Evolutionary conservation across 2,329 filamentous ascomycete species (phyloP).

Genomic region (Colletotrichum sojae): DNA sequence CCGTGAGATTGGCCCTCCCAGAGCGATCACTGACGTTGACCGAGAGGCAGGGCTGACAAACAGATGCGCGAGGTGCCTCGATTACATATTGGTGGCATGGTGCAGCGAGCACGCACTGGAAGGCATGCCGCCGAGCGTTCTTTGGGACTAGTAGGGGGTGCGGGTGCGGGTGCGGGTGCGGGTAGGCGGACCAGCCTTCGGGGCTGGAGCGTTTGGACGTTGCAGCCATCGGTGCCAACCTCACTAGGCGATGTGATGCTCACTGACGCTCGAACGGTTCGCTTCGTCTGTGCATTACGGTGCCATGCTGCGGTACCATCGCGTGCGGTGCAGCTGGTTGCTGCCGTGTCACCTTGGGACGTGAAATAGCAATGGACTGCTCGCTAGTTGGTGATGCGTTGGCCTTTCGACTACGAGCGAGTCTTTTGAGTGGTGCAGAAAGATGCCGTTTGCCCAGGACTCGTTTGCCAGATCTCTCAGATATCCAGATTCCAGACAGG

Average conservation of each 20-base stretch:
- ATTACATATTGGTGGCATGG: constrained; percentile 8
- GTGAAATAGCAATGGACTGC: constrained; percentile 25
- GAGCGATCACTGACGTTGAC: constrained; percentile 24
- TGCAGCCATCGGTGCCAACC: constrained; percentile 23
- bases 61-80: neutral
- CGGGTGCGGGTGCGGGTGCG: constrained; percentile 3
- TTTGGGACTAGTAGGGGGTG: constrained; percentile 16
- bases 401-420: constrained; percentile 16
- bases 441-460: constrained; percentile 9
- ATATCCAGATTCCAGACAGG: neutral
- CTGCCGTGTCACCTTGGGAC: constrained; percentile 33
- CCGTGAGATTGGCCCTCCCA: constrained; percentile 13
- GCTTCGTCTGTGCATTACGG: constrained; percentile 23
- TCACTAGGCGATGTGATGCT: neutral
- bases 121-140: constrained; percentile 12
- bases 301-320: constrained; percentile 28
- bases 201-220: constrained; percentile 9
- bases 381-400: constrained; percentile 29
- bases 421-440: constrained; percentile 23
- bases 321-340: constrained; percentile 12
- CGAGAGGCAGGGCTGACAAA: constrained; percentile 25
- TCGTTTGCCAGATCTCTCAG: constrained; percentile 25
- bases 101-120: constrained; percentile 11
- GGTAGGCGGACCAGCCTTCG: constrained; percentile 9
- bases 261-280: constrained; percentile 25